phyloP scores from a whole-genome alignment of 1,284 basidiomycete genomes.

The Boletus mariae region DNA sequence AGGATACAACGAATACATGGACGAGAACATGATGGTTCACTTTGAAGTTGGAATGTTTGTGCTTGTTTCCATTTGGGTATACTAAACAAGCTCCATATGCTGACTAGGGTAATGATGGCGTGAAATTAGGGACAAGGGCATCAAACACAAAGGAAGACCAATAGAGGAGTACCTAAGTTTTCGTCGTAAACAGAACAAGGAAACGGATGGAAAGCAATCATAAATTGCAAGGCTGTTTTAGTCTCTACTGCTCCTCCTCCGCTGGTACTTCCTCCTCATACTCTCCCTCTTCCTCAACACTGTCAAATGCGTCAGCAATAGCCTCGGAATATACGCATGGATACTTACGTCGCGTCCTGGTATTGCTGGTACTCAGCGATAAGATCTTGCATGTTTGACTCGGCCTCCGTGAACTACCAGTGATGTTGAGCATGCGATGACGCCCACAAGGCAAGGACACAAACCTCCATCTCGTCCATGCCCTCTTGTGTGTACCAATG shows the following conservation, averaged over 20 bases:
- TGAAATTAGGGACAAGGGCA: slow-evolving; percentile 32
- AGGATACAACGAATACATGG: background rate
- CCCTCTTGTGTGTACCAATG: slow-evolving; percentile 99
- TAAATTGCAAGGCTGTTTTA: slow-evolving; percentile 23
- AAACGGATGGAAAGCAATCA: slow-evolving; percentile 16
- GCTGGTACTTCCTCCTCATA: slow-evolving; percentile 68
- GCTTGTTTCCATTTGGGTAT: slow-evolving; percentile 6
- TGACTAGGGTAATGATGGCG: slow-evolving; percentile 30
- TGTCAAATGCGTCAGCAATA: slow-evolving; percentile 24
- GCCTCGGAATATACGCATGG: background rate
- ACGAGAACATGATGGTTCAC: background rate
- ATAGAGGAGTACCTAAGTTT: slow-evolving; percentile 36
- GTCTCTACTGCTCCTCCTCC: slow-evolving; percentile 53
- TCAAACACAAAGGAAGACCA: slow-evolving; percentile 32
- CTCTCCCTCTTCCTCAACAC: slow-evolving; percentile 77
- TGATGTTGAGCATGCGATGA: slow-evolving; percentile 16
- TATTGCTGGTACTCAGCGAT: slow-evolving; percentile 96
- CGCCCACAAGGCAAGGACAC: slow-evolving; percentile 16
- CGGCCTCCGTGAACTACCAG: slow-evolving; percentile 83
- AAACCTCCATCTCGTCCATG: slow-evolving; percentile 97
- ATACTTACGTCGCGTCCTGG: slow-evolving; percentile 85
- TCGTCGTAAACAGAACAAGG: slow-evolving; percentile 28
- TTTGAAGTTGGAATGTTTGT: slow-evolving; percentile 11
- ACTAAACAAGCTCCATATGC: slow-evolving; percentile 8
- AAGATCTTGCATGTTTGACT: slow-evolving; percentile 95